phyloP scores from a whole-genome alignment of 148 eudicot species.

The Simmondsia chinensis region DNA sequence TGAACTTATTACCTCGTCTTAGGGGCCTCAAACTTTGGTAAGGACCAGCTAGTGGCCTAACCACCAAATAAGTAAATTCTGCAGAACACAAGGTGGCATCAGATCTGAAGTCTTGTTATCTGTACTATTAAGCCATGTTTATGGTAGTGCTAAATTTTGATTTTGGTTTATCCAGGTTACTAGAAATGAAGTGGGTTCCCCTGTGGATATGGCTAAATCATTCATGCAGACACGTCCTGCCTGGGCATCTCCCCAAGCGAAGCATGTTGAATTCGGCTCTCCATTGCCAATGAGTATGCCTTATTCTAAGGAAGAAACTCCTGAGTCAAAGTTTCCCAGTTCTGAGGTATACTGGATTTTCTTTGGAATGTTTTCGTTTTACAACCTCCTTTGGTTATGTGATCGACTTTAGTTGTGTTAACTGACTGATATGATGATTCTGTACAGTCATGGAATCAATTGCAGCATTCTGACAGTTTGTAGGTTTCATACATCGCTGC shows the following conservation, averaged over 20 bases:
- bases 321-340: conserved; percentile 26
- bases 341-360: conserved; percentile 38
- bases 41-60: too few species aligned
- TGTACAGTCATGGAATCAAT: too few species aligned
- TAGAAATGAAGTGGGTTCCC: conserved; percentile 44
- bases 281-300: conserved; percentile 33
- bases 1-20: too few species aligned
- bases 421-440: too few species aligned
- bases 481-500: too few species aligned
- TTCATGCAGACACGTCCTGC: conserved; percentile 78
- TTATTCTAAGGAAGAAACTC: conserved; percentile 35
- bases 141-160: background rate
- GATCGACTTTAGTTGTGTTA: too few species aligned
- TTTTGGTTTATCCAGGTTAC: conserved; percentile 28
- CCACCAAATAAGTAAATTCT: too few species aligned
- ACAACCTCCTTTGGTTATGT: too few species aligned
- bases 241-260: conserved; percentile 55
- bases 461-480: too few species aligned
- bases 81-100: background rate
- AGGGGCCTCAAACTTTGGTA: too few species aligned
- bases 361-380: too few species aligned
- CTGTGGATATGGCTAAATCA: conserved; percentile 77
- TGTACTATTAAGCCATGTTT: background rate
- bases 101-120: background rate
- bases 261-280: conserved; percentile 31